Conservation (phyloP, 2,329 filamentous ascomycete species). For the Microcyclosporella mali region DNA sequence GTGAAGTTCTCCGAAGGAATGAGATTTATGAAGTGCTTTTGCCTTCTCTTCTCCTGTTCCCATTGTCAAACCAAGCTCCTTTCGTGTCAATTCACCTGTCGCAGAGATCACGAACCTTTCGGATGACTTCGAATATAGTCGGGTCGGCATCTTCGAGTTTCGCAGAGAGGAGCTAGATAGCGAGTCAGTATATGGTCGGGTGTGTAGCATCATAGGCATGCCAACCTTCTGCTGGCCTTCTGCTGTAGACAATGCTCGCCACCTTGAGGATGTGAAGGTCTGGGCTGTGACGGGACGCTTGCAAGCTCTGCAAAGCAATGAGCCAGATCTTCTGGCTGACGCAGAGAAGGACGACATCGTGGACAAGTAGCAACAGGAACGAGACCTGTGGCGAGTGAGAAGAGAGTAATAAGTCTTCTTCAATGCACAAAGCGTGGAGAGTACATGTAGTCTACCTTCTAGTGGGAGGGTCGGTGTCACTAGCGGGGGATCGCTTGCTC, state of each 20-base stretch:
- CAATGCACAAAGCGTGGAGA: no score
- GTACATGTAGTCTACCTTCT: no score
- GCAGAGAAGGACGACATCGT: constrained; percentile 39
- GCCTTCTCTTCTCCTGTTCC: constrained; percentile 78
- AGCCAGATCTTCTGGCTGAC: constrained; percentile 35
- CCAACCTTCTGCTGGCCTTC: constrained; percentile 45
- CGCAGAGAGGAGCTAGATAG: constrained; percentile 68
- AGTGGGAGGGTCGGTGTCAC: no score
- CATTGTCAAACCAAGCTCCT: constrained; percentile 8
- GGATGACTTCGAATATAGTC: constrained; percentile 78
- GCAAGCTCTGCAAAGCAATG: constrained; percentile 30
- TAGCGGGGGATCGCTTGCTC: no score
- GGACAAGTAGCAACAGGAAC: constrained; percentile 1
- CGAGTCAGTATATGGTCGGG: constrained; percentile 6
- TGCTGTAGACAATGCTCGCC: constrained; percentile 35
- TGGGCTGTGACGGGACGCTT: constrained; percentile 25
- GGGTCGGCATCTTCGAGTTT: constrained; percentile 81
- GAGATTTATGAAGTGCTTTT: constrained; percentile 97
- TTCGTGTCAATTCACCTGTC: no score
- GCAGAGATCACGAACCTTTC: constrained; percentile 65
- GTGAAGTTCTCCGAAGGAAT: constrained; percentile 96
- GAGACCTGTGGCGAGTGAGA: no score
- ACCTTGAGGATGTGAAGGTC: constrained; percentile 29
- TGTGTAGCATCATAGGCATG: background rate
- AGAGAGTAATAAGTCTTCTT: background rate